A percentile compares a stretch with the other conserved stretches of the same genome.
phyloP scores from a whole-genome alignment of 2,329 filamentous ascomycete species.

The Cytospora piceicola region DNA sequence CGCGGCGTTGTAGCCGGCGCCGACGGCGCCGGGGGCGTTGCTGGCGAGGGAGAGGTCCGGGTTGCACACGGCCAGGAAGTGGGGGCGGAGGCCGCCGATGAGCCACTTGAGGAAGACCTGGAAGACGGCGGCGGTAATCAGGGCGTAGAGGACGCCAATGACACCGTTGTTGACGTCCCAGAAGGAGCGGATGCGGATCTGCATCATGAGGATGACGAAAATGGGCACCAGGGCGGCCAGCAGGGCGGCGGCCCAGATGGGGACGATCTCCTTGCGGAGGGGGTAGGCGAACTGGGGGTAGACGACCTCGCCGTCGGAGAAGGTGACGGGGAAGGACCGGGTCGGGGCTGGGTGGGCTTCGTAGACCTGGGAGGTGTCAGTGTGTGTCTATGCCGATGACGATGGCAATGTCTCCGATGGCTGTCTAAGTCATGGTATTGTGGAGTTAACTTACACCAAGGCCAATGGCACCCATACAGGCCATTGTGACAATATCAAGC shows the following conservation, averaged over 20 bases:
- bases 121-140: conserved; percentile 74
- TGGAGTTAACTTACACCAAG: conserved; percentile 61
- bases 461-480: conserved; percentile 65
- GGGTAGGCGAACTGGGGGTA: conserved; percentile 74
- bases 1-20: conserved; percentile 48
- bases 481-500: conserved; percentile 71
- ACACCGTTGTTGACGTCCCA: conserved; percentile 74
- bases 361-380: conserved; percentile 55
- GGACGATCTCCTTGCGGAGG: conserved; percentile 69
- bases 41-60: conserved; percentile 55
- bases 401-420: neutral
- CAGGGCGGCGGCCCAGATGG: conserved; percentile 71
- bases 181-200: conserved; percentile 69
- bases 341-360: conserved; percentile 66
- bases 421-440: neutral
- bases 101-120: conserved; percentile 78
- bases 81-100: conserved; percentile 72
- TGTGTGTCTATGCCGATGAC: neutral
- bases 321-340: conserved; percentile 71
- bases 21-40: conserved; percentile 45
- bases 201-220: conserved; percentile 64
- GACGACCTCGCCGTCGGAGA: conserved; percentile 68
- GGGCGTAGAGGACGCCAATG: conserved; percentile 69
- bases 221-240: conserved; percentile 69
- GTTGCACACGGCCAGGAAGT: conserved; percentile 73